Base-by-base conservation (phyloP, 768 basidiomycete genomes). In the Tylopilus sp. region DNA sequence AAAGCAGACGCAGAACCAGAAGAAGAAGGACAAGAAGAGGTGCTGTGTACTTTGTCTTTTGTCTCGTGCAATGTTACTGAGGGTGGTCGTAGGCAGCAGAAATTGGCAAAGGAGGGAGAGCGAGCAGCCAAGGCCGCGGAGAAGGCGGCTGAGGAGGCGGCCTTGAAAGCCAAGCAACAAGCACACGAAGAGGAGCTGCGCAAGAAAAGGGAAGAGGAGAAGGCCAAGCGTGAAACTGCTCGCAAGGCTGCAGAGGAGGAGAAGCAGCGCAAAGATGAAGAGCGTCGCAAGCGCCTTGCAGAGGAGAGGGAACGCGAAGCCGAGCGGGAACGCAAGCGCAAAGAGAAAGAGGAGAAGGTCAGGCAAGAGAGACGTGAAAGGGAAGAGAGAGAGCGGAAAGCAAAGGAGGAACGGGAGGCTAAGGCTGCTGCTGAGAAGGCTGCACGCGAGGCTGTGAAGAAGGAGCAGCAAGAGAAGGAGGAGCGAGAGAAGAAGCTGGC, bases 21-120 rank as follows among this genome's bases (percentile, higher is more conserved):
- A 95, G 80, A 98, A 97, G 80, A 99, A 98, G 79, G 97, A 98
- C 71, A 98, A 98, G 77, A 94, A 93, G 80, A 85, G 76, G 94
- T 95, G 48, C 76, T 64, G 22, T 49, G 57, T 78, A 62, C 10
- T 55, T 62, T 28, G n/a, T 17, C 22, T 18, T 49, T 25, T 21
- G 15, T 45, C 21, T 49, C 25, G 7, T 51, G 31, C 44, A 26
- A n/a, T 44, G 39, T 39, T 57, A 18, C 55, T 44, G 44, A 43
- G 13, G 2, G 21, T 23, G 28, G 22, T 47, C 54, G 45, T 36
- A 98, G 95, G 73, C 83, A 81, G 68, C 94, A 97, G 74, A 97
- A 95, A 71, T 76, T 81, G 57, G 89, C 86, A 39, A 95, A 95
- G 66, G 97, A 98, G 55, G 91, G 92, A 66, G 94, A 95, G 70